Percentiles rank a stretch among this genome's conserved stretches.
Conservation (phyloP, 768 basidiomycete genomes). For the Boletus speciosus region DNA sequence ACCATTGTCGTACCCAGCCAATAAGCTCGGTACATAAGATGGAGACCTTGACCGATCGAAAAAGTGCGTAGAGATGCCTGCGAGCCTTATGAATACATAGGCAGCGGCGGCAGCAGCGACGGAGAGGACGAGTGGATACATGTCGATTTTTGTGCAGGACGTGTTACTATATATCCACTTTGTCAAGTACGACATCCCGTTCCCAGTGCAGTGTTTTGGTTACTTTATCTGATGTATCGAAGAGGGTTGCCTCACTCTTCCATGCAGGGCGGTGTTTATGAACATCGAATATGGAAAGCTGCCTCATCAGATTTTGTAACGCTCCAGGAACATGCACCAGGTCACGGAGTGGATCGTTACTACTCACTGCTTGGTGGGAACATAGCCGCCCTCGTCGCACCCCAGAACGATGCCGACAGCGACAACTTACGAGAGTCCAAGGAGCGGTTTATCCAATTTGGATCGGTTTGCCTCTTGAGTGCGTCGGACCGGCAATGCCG, state of each 20-base stretch:
- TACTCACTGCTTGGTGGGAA: background rate
- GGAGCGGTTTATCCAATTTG: background rate
- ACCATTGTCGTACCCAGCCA: slow-evolving; percentile 18
- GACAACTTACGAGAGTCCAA: background rate
- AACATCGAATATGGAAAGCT: background rate
- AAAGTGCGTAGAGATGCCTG: background rate
- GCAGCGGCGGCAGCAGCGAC: too few species aligned
- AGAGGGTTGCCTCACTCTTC: too few species aligned
- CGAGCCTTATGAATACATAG: background rate
- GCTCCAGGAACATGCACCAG: too few species aligned
- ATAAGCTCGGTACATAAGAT: slow-evolving; percentile 7
- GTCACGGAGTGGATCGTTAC: background rate
- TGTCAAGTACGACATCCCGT: background rate
- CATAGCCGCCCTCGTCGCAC: background rate
- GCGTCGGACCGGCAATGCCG: too few species aligned
- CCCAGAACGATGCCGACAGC: background rate
- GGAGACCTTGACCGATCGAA: background rate
- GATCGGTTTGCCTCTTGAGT: background rate
- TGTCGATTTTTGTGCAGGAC: background rate
- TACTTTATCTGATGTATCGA: background rate
- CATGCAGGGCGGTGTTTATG: too few species aligned
- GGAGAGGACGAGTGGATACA: background rate
- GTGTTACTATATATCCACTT: slow-evolving; percentile 1
- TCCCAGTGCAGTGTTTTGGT: background rate
- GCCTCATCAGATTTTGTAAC: background rate